Base-by-base conservation (phyloP, 2,329 filamentous ascomycete species). In the Fusarium palustre region DNA sequence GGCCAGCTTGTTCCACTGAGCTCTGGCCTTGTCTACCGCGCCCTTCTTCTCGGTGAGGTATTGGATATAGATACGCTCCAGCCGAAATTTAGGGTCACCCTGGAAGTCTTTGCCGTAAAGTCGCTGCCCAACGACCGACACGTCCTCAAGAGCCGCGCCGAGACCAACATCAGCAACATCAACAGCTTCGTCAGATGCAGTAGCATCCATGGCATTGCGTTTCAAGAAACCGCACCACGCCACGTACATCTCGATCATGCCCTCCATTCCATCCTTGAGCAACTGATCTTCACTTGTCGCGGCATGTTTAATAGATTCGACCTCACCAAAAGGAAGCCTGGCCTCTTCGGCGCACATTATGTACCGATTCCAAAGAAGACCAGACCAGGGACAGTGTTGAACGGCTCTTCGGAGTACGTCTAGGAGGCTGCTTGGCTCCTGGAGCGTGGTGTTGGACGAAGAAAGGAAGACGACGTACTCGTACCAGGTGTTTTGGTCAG, bases 211-310 rank as follows among this genome's bases (percentile, higher is more conserved):
- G 20, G 95, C 93, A 49, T 90, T 90, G 25, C 96, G 91, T 70
- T 95, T 93, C 22, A 99, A 85, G 73, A 95, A 98, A 50, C 93
- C 94, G 76, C 95, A 97, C 96, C 96, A 99, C 0, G 94, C 91
- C 55, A 93, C 90, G 75, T 97, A 94, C 75, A 98, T 93, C 74
- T 97, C 93, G 62, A 98, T 87, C 33, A 97, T 89, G 70, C 94
- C 92, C 50, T 93, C 89, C 85, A 97, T 91, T 25, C 94, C 94
- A 65, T 93, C 90, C 67, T 92, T 90, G 77, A 97, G 94, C 7
- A 98, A 85, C 42, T 97, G 85, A 11, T 93, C 91, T 25, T 93
- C 93, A 75, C 91, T 93, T 0, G 94, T 98, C 9, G 96, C 96
- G 43, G 90, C 90, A 78, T 97, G 93, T 80, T 99, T 99, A 78